Base-by-base conservation (phyloP, 139 green algal genomes). In the Picochlorum costavermella region DNA sequence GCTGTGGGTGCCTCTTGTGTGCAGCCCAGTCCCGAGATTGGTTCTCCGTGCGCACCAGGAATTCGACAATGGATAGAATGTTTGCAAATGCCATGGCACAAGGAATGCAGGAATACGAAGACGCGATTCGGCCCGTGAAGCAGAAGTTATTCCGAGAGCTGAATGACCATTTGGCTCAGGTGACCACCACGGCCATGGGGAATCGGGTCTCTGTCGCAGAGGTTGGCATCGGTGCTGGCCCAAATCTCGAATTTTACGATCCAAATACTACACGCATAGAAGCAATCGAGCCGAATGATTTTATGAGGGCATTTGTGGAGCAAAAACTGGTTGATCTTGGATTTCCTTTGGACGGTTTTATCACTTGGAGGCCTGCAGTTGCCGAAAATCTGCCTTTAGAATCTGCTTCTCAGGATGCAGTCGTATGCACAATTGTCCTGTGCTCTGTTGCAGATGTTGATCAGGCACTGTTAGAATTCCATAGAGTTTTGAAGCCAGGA, bases 371-470 rank as follows among this genome's bases (percentile, higher is more conserved):
- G 17, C n/a, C 64, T 17, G 83, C 72, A 0, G 29, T 66, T 14
- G 77, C 70, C 9, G 64, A 81, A 77, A 63, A 69, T 8, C 55
- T 89, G 63, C 82, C 83, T 13, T 72, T 87, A 4, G 6, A 25
- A 16, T 68, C 83, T 23, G 60, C 3, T 5, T 70, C 40, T 29
- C 70, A 82, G 33, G 84, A 91, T 56, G 68, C 63, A 12, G 84
- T 81, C 2, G 72, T 91, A 1, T 70, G 75, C 43, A 91, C 84
- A 16, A 50, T 91, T 62, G 81, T 84, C 64, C 60, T 91, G 30
- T 91, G 84, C 61, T 88, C 81, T 9, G 76, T 91, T 2, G 57
- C 51, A 2, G 51, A 74, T 14, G 72, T 78, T 2, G 2, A 50
- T 11, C 12, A 29, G 2, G 77, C 75, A 2, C 55, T 91, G 17